phyloP scores from a whole-genome alignment of 1,284 basidiomycete genomes.

The Cutaneotrichosporon sp. region DNA sequence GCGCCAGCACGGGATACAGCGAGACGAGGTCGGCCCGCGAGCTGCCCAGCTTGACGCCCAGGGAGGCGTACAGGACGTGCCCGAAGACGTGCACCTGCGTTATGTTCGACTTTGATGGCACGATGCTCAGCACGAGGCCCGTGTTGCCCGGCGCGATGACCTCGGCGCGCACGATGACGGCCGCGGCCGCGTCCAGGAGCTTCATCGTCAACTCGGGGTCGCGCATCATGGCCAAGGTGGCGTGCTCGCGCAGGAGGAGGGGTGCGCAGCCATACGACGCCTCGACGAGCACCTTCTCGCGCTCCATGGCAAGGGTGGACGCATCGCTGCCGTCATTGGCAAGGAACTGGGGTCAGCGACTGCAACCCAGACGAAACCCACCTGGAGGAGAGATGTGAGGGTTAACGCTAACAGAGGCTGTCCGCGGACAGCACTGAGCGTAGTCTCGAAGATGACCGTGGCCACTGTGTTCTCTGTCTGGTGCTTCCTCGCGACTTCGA shows the following conservation, averaged over 20 bases:
- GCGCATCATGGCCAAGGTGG: slow-evolving; percentile 13
- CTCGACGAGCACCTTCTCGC: slow-evolving; percentile 20
- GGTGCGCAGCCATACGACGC: slow-evolving; percentile 30
- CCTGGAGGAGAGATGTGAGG: slow-evolving; percentile 31
- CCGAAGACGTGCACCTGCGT: slow-evolving; percentile 35
- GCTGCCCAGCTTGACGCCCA: slow-evolving; percentile 21
- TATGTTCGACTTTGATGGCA: slow-evolving; percentile 26
- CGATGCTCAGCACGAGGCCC: slow-evolving; percentile 17
- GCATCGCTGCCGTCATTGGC: slow-evolving; percentile 7
- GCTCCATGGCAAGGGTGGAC: not conserved
- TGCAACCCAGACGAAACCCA: slow-evolving; percentile 9
- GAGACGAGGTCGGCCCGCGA: slow-evolving; percentile 25
- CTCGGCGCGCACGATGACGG: slow-evolving; percentile 35
- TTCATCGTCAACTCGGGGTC: slow-evolving; percentile 26
- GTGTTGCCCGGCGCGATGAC: slow-evolving; percentile 25
- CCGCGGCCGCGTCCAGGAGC: slow-evolving; percentile 26
- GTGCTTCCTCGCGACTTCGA: slow-evolving; percentile 14
- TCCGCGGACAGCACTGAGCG: slow-evolving; percentile 31
- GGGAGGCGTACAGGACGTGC: slow-evolving; percentile 35
- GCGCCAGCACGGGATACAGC: slow-evolving; percentile 40
- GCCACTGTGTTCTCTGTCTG: slow-evolving; percentile 32
- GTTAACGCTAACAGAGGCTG: slow-evolving; percentile 24
- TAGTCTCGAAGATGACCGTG: slow-evolving; percentile 33
- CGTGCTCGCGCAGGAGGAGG: slow-evolving; percentile 36
- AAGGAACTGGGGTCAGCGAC: slow-evolving; percentile 16